These are phyloP conservation scores for Monilinia fructicola DNA, from an alignment of 2,329 filamentous ascomycete genomes.

Conservation along the genomic window DNA sequence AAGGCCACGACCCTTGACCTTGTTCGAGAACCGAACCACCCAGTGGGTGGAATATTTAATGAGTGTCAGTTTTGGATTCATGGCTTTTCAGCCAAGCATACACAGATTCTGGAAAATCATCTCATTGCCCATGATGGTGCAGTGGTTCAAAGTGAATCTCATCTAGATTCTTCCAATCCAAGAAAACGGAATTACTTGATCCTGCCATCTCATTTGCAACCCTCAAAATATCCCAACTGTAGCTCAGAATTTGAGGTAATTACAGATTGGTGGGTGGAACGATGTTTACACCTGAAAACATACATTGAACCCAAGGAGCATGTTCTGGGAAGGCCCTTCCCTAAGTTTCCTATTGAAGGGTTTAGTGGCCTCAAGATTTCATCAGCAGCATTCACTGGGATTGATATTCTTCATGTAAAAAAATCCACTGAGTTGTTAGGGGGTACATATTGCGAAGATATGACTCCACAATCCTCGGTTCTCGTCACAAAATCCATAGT, in stretches of 20 bases:
- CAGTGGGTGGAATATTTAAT: slow-evolving; percentile 44
- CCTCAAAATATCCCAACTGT: slow-evolving; percentile 35
- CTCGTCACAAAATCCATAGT: slow-evolving; percentile 59
- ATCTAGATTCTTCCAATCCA: slow-evolving; percentile 25
- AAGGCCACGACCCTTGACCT: slow-evolving; percentile 20
- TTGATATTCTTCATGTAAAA: slow-evolving; percentile 82
- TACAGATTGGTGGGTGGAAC: slow-evolving; percentile 93
- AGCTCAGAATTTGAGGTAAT: slow-evolving; percentile 52
- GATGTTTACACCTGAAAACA: slow-evolving; percentile 74
- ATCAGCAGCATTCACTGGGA: slow-evolving; percentile 77
- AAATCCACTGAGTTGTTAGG: slow-evolving; percentile 75
- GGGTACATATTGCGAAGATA: slow-evolving; percentile 74
- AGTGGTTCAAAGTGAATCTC: slow-evolving; percentile 31
- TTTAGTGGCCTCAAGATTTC: slow-evolving; percentile 72
- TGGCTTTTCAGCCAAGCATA: slow-evolving; percentile 46
- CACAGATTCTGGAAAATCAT: slow-evolving; percentile 41
- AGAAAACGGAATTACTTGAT: slow-evolving; percentile 42
- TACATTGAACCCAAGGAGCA: slow-evolving; percentile 69
- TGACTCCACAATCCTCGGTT: slow-evolving; percentile 70
- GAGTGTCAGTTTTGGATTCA: slow-evolving; percentile 45
- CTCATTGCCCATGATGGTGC: slow-evolving; percentile 42
- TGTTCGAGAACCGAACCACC: slow-evolving; percentile 27
- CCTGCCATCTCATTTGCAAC: slow-evolving; percentile 47
- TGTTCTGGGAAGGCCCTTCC: slow-evolving; percentile 75
- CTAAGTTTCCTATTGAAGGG: slow-evolving; percentile 64